Conservation (phyloP, 2,329 filamentous ascomycete genomes). For the Paecilomyces niveus region DNA sequence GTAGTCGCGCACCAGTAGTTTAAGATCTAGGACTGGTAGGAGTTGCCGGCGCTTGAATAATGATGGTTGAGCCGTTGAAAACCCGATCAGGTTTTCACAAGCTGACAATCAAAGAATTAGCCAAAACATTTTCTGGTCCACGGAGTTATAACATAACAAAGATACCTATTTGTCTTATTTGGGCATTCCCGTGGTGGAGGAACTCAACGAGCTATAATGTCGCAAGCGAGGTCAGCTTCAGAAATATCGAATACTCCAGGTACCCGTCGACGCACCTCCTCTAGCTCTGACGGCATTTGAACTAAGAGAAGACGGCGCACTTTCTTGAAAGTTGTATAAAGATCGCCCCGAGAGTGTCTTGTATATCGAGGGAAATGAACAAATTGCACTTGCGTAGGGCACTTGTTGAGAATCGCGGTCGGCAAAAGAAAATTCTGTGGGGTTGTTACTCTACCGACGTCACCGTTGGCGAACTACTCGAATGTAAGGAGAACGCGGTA, state of each 20-base stretch:
- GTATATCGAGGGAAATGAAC: not conserved
- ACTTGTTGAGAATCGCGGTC: not conserved
- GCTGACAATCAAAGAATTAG: conserved; percentile 42
- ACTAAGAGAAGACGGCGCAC: not conserved
- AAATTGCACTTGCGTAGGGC: not conserved
- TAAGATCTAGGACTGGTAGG: conserved; percentile 76
- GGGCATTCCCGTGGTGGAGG: conserved; percentile 82
- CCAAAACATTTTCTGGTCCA: conserved; percentile 7
- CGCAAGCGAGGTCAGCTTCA: not conserved
- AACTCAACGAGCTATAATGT: conserved; percentile 73
- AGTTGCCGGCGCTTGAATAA: conserved; percentile 80
- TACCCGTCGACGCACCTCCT: conserved; percentile 53
- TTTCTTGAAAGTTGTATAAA: not conserved
- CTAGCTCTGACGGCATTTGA: conserved; percentile 66
- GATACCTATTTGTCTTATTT: conserved; percentile 73
- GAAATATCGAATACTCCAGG: not conserved
- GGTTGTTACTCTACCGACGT: not conserved
- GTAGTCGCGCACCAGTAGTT: conserved; percentile 78
- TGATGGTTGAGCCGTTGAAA: conserved; percentile 64
- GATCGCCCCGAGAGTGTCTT: not conserved
- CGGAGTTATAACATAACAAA: conserved; percentile 1
- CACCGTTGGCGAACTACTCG: not conserved
- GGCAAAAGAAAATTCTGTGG: not conserved
- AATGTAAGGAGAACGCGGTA: not conserved
- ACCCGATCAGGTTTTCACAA: conserved; percentile 79